These are phyloP conservation scores for Barnettozyma wickerhamii DNA, from an alignment of 805 yeast species.

Conservation along the genomic window DNA sequence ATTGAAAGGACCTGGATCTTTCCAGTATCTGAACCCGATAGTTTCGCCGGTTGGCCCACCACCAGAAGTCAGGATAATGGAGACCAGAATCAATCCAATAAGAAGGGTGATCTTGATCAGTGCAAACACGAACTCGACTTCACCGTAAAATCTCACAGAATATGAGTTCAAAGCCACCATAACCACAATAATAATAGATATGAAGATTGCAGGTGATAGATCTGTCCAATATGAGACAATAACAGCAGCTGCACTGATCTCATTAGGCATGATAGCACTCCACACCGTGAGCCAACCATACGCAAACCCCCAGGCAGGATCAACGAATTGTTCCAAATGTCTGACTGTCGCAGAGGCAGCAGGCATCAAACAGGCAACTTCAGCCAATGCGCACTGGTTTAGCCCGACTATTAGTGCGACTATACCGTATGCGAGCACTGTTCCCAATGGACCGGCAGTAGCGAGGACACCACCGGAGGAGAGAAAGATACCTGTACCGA, in stretches of 20 bases:
- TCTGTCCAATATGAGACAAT: slow-evolving; percentile 41
- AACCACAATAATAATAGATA: slow-evolving; percentile 34
- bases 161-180: slow-evolving; percentile 33
- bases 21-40: slow-evolving; percentile 34
- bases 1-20: slow-evolving; percentile 11
- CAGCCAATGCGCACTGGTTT: slow-evolving; percentile 37
- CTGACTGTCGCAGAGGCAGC: slow-evolving; percentile 32
- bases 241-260: slow-evolving; percentile 40
- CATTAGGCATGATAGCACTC: slow-evolving; percentile 38
- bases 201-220: slow-evolving; percentile 40
- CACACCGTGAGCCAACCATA: slow-evolving; percentile 40
- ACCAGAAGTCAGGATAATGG: slow-evolving; percentile 53
- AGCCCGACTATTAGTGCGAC: slow-evolving; percentile 34
- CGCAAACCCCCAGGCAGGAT: slow-evolving; percentile 41
- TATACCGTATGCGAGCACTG: slow-evolving; percentile 29
- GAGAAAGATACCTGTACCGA: slow-evolving; percentile 39
- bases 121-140: slow-evolving; percentile 51
- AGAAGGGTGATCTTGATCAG: slow-evolving; percentile 56
- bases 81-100: slow-evolving; percentile 51
- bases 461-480: slow-evolving; percentile 34
- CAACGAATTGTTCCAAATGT: slow-evolving; percentile 34
- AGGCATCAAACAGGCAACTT: slow-evolving; percentile 34
- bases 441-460: slow-evolving; percentile 31
- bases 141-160: slow-evolving; percentile 41
- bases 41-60: slow-evolving; percentile 47